phyloP scores from a whole-genome alignment of 2,329 filamentous ascomycete genomes.

The Pleurostoma richardsiae region DNA sequence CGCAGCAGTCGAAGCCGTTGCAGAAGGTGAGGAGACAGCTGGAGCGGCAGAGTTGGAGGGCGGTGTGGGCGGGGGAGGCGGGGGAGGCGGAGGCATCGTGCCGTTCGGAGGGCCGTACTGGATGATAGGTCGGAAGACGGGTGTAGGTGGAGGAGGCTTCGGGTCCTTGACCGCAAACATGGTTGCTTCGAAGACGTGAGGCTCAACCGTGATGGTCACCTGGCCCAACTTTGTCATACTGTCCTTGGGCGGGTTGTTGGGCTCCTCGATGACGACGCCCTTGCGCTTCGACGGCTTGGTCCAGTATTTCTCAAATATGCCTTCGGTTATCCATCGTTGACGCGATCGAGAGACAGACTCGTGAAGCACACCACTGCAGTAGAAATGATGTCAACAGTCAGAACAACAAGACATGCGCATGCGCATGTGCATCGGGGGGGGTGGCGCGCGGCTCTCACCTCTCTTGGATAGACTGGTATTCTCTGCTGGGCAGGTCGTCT shows the following conservation, averaged over 20 bases:
- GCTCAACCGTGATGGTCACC: constrained; percentile 71
- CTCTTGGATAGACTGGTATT: constrained; percentile 70
- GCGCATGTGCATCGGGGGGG: neutral
- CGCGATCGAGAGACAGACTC: constrained; percentile 71
- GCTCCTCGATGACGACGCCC: constrained; percentile 56
- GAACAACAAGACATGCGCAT: neutral
- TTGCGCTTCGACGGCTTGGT: constrained; percentile 67
- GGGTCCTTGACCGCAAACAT: constrained; percentile 68
- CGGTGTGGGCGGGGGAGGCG: constrained; percentile 22
- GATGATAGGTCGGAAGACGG: constrained; percentile 48
- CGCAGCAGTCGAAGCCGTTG: constrained; percentile 10
- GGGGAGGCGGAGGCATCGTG: constrained; percentile 49
- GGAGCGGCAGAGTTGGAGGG: constrained; percentile 16
- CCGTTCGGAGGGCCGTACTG: constrained; percentile 64
- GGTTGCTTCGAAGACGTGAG: constrained; percentile 72
- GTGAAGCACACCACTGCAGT: constrained; percentile 62
- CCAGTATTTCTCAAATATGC: constrained; percentile 75
- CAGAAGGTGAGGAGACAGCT: constrained; percentile 10
- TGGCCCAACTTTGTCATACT: constrained; percentile 69
- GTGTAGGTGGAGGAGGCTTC: constrained; percentile 39
- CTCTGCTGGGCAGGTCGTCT: constrained; percentile 54
- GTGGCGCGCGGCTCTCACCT: constrained; percentile 42
- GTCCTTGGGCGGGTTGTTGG: constrained; percentile 64
- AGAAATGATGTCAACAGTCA: constrained; percentile 13
- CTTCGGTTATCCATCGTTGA: constrained; percentile 65